Evolutionary conservation across 805 yeast species (phyloP).

Genomic region (Saturnispora mendoncae): DNA sequence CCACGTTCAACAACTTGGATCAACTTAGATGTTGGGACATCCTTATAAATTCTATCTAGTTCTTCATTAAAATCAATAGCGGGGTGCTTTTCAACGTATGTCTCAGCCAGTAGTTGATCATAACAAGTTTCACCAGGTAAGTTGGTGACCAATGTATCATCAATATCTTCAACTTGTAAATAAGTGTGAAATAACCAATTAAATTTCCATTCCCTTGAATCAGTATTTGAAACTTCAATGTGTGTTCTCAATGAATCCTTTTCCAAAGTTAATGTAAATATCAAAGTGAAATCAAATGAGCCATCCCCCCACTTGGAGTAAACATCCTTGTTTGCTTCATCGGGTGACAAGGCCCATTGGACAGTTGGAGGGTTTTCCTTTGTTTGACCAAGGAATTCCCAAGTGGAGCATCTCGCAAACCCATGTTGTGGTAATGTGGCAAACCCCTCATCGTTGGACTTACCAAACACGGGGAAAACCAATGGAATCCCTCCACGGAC

Average conservation of each 20-base stretch:
- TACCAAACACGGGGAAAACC: slow-evolving; percentile 92
- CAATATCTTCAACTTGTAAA: slow-evolving; percentile 64
- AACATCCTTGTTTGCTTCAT: slow-evolving; percentile 57
- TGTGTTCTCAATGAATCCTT: slow-evolving; percentile 52
- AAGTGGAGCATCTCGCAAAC: slow-evolving; percentile 78
- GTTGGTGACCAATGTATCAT: slow-evolving; percentile 69
- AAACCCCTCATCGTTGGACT: slow-evolving; percentile 49
- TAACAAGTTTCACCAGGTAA: slow-evolving; percentile 61
- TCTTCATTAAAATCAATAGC: slow-evolving; percentile 67
- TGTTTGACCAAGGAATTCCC: slow-evolving; percentile 93
- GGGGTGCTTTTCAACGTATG: slow-evolving; percentile 66
- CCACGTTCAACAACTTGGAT: slow-evolving; percentile 67
- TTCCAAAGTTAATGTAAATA: slow-evolving; percentile 57
- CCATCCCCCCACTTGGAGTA: slow-evolving; percentile 46
- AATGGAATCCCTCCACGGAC: slow-evolving; percentile 97
- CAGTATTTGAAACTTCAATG: slow-evolving; percentile 71
- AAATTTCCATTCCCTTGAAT: slow-evolving; percentile 61
- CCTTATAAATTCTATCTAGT: slow-evolving; percentile 74
- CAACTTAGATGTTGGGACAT: slow-evolving; percentile 43
- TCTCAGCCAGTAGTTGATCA: slow-evolving; percentile 64
- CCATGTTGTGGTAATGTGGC: slow-evolving; percentile 88
- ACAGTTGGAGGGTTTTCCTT: slow-evolving; percentile 62
- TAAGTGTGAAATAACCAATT: slow-evolving; percentile 95
- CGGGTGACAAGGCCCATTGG: slow-evolving; percentile 89
- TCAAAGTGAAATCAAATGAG: slow-evolving; percentile 64